phyloP scores from a whole-genome alignment of 176 grass and related monocot genomes.

The Bolboschoenus planiculmis region DNA sequence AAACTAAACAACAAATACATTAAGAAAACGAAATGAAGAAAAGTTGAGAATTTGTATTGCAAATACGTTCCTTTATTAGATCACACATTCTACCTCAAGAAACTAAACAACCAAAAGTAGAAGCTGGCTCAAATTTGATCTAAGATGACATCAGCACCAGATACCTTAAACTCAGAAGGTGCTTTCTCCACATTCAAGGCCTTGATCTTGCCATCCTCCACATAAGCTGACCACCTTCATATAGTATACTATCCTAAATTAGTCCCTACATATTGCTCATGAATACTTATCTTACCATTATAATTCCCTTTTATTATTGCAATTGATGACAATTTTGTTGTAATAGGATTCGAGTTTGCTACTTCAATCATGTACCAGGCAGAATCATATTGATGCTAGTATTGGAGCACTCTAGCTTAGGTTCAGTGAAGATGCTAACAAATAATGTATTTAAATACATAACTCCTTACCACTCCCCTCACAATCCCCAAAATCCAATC shows the following conservation, averaged over 20 bases:
- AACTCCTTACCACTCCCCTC: too few relatives aligned
- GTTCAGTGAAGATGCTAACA: not conserved
- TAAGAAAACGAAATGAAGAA: not conserved
- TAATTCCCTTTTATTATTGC: not conserved
- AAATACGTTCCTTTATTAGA: not conserved
- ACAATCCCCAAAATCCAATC: too few relatives aligned
- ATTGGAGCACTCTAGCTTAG: not conserved
- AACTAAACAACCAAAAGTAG: not conserved
- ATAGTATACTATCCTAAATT: not conserved
- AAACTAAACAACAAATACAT: not conserved
- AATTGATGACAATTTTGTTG: not conserved
- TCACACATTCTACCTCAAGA: not conserved
- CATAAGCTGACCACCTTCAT: slow-evolving; percentile 87
- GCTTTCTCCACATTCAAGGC: slow-evolving; percentile 77
- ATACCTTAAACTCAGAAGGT: slow-evolving; percentile 78
- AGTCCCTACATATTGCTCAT: not conserved
- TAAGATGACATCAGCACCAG: slow-evolving; percentile 77
- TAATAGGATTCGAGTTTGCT: not conserved
- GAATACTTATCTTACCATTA: not conserved
- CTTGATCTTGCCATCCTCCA: slow-evolving; percentile 83
- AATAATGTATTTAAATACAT: not conserved
- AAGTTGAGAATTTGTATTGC: not conserved
- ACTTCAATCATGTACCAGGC: not conserved
- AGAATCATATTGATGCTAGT: not conserved
- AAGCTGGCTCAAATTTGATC: slow-evolving; percentile 54